Evolutionary conservation across 2,329 filamentous ascomycete species (phyloP), one percentile per base, ranked within the genome.

Genomic region (Colletotrichum melonis): DNA sequence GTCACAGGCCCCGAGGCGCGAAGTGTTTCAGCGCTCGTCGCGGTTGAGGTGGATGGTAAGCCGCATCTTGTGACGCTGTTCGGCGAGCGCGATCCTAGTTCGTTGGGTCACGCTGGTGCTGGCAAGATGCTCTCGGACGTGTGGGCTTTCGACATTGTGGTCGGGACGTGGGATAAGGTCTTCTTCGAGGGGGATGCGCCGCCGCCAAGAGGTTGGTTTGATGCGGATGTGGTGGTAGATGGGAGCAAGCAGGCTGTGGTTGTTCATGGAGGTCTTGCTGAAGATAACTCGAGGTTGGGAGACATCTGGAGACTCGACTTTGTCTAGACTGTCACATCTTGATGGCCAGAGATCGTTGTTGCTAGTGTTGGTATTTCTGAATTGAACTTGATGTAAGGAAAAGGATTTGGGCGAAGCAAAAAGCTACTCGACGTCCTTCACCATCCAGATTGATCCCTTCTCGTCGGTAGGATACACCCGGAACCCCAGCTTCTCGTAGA

Each of bases 401-500:
- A 19, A 49, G 42, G 1, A 16, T 7, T 6, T 42, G 38, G 16
- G 5, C 8, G 8, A 22, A 49, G n/a, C 0, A 7, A 9, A 49
- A 49, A 49, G 55, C 59, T 73, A 77, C 74, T 74, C 63, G 65
- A 84, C 74, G 67, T 85, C 84, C 76, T 78, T 81, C 68, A 85
- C 82, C 85, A 87, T 86, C 80, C 79, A 82, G 49, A 83, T 81
- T 56, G 80, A 80, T 28, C 80, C 82, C 73, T 76, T 79, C 60
- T 81, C 80, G 4, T 80, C 82, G 2, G 81, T 81, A 5, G 80
- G 78, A 74, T 81, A 77, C 9, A 86, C 77, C 69, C 80, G 79
- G 72, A 88, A 88, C 46, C 85, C 87, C 72, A 85, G 75, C 78
- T 78, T 83, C 78, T 87, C 83, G 75, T 88, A 88, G 75, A 88